phyloP scores from a whole-genome alignment of 768 basidiomycete species.

The Agrocybe praecox region DNA sequence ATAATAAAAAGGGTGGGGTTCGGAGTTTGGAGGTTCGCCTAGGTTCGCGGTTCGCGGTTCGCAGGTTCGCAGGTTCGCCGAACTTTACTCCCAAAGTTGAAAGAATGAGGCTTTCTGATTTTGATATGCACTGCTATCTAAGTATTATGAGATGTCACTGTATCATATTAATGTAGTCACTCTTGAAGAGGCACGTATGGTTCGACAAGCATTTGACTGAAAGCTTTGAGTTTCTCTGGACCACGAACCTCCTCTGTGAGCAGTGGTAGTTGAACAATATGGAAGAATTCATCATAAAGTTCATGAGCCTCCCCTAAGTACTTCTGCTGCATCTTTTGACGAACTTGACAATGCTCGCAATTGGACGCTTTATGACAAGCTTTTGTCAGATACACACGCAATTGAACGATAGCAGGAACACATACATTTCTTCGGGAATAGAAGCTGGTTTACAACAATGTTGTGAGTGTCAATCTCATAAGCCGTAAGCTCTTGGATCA shows the following conservation, averaged over 20 bases:
- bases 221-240: slow-evolving; percentile 89
- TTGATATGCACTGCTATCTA: not conserved
- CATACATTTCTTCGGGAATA: slow-evolving; percentile 91
- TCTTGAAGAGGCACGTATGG: slow-evolving; percentile 69
- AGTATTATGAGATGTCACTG: too few relatives aligned
- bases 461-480: slow-evolving; percentile 99
- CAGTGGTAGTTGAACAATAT: slow-evolving; percentile 90
- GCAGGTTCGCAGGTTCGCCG: too few relatives aligned
- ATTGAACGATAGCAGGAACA: slow-evolving; percentile 10
- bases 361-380: slow-evolving; percentile 63
- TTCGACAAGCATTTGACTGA: slow-evolving; percentile 88
- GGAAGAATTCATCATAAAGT: slow-evolving; percentile 97
- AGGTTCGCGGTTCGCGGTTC: too few relatives aligned
- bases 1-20: too few relatives aligned
- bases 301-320: slow-evolving; percentile 96
- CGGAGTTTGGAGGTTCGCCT: too few relatives aligned
- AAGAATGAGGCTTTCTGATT: too few relatives aligned
- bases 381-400: slow-evolving; percentile 4
- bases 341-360: slow-evolving; percentile 94
- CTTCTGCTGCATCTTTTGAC: slow-evolving; percentile 98
- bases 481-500: slow-evolving; percentile 93
- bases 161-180: slow-evolving; percentile 15
- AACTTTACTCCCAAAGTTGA: too few relatives aligned
- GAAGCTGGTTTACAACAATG: slow-evolving; percentile 96
- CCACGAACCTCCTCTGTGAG: slow-evolving; percentile 97